Evolutionary conservation across 768 basidiomycete species (phyloP).

Genomic region (Rubroboletus satanas): DNA sequence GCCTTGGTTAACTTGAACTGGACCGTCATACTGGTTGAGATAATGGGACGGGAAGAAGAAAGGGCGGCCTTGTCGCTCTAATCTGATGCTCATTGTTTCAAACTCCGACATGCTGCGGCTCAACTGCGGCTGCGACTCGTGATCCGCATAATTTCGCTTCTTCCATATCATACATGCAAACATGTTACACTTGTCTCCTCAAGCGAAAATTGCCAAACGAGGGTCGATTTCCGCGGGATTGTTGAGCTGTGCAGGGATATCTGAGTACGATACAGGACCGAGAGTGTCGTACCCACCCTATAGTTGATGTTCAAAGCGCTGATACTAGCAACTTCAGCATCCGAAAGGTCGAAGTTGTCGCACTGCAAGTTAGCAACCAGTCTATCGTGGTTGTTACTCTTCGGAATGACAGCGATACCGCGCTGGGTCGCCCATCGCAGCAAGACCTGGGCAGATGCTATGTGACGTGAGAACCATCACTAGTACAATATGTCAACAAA

Average conservation of each 20-base stretch:
- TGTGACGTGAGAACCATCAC: slow-evolving; percentile 3
- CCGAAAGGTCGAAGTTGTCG: slow-evolving; percentile 46
- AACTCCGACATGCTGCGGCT: slow-evolving; percentile 43
- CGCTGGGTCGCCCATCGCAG: slow-evolving; percentile 79
- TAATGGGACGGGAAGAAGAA: slow-evolving; percentile 22
- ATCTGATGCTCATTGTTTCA: slow-evolving; percentile 34
- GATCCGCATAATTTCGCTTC: not conserved
- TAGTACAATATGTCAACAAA: not conserved
- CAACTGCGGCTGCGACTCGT: slow-evolving; percentile 5
- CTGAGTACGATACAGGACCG: slow-evolving; percentile 2
- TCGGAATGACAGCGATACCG: slow-evolving; percentile 72
- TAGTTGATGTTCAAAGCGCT: slow-evolving; percentile 57
- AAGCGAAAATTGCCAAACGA: slow-evolving; percentile 68
- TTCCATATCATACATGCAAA: not conserved
- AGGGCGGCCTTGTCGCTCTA: not conserved
- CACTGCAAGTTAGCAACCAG: slow-evolving; percentile 45
- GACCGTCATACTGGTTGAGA: slow-evolving; percentile 42
- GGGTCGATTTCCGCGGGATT: slow-evolving; percentile 66
- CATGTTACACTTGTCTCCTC: slow-evolving; percentile 13
- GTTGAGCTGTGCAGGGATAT: slow-evolving; percentile 48
- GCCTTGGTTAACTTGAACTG: slow-evolving; percentile 65
- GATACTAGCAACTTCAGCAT: slow-evolving; percentile 56
- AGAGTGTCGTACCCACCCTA: slow-evolving; percentile 44
- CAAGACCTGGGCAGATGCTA: slow-evolving; percentile 58
- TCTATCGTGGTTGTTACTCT: slow-evolving; percentile 47